Percentiles rank a stretch among this genome's conserved stretches.
These are phyloP conservation scores for Geum urbanum DNA, from an alignment of 306 rosid species.

Conservation along the genomic window DNA sequence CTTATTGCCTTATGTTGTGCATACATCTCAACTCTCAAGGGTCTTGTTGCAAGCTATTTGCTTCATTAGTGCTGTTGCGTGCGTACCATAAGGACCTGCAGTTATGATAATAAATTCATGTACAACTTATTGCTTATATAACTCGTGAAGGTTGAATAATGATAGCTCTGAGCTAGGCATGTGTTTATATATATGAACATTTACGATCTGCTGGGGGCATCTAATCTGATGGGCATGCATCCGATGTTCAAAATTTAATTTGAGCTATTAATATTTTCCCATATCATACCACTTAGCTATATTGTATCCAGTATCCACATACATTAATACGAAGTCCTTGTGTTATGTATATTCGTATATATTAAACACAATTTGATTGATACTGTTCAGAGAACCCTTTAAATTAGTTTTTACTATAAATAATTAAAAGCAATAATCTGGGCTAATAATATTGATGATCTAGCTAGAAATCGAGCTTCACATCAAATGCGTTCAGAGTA, in stretches of 20 bases:
- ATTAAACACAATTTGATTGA: too few relatives aligned
- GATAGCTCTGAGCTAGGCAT: not conserved
- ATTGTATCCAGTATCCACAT: not conserved
- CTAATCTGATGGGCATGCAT: constrained; percentile 1
- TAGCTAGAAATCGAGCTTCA: too few relatives aligned
- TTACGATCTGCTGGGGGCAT: not conserved
- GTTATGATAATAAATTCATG: not conserved
- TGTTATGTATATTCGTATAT: too few relatives aligned
- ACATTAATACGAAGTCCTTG: not conserved
- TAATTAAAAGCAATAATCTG: too few relatives aligned
- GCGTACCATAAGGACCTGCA: not conserved
- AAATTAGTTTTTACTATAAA: too few relatives aligned
- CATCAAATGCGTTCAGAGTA: too few relatives aligned
- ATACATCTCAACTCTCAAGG: not conserved
- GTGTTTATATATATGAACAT: not conserved
- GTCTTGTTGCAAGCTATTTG: not conserved
- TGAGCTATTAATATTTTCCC: not conserved
- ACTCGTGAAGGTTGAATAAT: not conserved
- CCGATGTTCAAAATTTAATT: not conserved
- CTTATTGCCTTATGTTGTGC: not conserved
- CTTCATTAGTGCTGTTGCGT: not conserved
- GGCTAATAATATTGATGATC: too few relatives aligned
- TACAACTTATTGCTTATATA: not conserved
- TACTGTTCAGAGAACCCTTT: too few relatives aligned
- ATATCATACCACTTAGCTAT: not conserved